Conservation (phyloP, 2,329 filamentous ascomycete species). For the Scopulariopsis brevicaulis region DNA sequence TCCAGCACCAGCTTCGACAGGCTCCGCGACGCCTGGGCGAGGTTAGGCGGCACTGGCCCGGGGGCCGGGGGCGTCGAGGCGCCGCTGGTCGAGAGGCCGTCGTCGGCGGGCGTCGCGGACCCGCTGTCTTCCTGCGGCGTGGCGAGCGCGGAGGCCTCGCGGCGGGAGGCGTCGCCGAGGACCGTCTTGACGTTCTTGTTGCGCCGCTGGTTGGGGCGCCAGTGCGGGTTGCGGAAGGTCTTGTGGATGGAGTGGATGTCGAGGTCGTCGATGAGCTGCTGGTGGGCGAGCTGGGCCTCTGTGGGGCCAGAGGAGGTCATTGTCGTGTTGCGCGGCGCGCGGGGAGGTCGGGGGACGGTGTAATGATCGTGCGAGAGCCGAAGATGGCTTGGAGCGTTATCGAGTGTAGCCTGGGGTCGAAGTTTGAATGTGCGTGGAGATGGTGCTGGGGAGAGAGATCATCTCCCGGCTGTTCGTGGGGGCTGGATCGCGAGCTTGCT, state of each 20-base stretch:
- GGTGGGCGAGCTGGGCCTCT: slow-evolving; percentile 69
- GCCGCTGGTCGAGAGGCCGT: slow-evolving; percentile 44
- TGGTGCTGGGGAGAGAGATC: not conserved
- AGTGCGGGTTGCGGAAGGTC: slow-evolving; percentile 79
- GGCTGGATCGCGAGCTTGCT: no score
- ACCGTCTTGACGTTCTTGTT: slow-evolving; percentile 99
- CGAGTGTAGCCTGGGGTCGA: not conserved
- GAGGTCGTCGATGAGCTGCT: slow-evolving; percentile 77
- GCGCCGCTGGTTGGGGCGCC: slow-evolving; percentile 87
- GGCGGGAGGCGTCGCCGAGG: slow-evolving; percentile 75
- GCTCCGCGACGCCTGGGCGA: slow-evolving; percentile 80
- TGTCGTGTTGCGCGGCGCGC: not conserved
- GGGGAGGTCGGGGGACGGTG: not conserved
- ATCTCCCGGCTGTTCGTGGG: not conserved
- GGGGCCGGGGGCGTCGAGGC: slow-evolving; percentile 40
- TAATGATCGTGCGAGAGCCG: not conserved
- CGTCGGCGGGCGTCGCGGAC: slow-evolving; percentile 52
- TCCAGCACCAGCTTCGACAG: slow-evolving; percentile 81
- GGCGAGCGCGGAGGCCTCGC: slow-evolving; percentile 78
- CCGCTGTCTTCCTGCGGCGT: slow-evolving; percentile 69
- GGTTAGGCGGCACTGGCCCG: slow-evolving; percentile 35
- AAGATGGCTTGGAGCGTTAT: not conserved
- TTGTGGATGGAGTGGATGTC: slow-evolving; percentile 82
- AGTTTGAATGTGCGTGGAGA: not conserved
- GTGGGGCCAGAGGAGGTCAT: slow-evolving; percentile 46